phyloP scores from a whole-genome alignment of 805 yeast genomes.

The Metschnikowia rubicola region DNA sequence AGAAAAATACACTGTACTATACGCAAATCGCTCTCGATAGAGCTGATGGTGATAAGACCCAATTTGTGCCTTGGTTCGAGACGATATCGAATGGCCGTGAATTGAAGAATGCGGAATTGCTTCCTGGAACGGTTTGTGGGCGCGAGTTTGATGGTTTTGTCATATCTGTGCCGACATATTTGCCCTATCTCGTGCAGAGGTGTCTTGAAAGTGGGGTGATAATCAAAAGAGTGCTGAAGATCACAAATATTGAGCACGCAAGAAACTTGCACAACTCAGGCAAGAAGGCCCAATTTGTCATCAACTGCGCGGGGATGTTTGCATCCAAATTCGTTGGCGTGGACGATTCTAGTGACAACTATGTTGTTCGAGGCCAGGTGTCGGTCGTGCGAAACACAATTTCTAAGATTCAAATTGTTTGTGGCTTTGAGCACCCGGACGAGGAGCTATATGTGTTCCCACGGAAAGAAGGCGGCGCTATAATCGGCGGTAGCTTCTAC shows the following conservation, averaged over 20 bases:
- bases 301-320: constrained; percentile 57
- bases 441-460: constrained; percentile 63
- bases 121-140: constrained; percentile 43
- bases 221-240: constrained; percentile 37
- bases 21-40: constrained; percentile 12
- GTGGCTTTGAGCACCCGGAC: constrained; percentile 28
- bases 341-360: constrained; percentile 37
- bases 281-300: constrained; percentile 42
- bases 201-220: constrained; percentile 46
- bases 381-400: constrained; percentile 47
- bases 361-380: constrained; percentile 61
- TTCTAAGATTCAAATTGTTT: constrained; percentile 29
- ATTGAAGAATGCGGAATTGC: constrained; percentile 35
- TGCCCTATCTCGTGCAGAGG: constrained; percentile 48
- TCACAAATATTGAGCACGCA: constrained; percentile 49
- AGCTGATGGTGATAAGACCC: constrained; percentile 4
- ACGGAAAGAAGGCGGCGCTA: constrained; percentile 60
- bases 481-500: constrained; percentile 54
- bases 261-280: constrained; percentile 15
- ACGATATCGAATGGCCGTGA: constrained; percentile 37
- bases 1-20: constrained; percentile 12
- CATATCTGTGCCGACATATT: constrained; percentile 55
- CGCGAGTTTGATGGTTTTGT: constrained; percentile 52
- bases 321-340: constrained; percentile 46
- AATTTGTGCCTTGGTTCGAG: constrained; percentile 45